A percentile compares a stretch with the other conserved stretches of the same genome.
Conservation (phyloP, 495 filamentous ascomycete genomes). For the Podospora anserina region DNA sequence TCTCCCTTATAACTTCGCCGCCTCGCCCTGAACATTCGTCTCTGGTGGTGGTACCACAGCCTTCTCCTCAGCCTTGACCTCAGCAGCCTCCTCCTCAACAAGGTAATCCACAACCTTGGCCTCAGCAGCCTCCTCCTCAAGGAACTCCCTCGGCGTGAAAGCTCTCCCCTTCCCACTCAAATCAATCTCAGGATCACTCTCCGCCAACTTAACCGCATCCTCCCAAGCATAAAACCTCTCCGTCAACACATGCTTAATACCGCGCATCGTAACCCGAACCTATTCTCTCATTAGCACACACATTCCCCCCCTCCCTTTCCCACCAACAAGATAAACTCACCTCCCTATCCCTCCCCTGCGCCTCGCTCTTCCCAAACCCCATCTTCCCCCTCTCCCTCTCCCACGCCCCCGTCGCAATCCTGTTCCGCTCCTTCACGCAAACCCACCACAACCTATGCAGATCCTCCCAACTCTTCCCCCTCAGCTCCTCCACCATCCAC, state of each 20-base stretch:
- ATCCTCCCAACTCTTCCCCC: slow-evolving; percentile 88
- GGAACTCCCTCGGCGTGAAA: slow-evolving; percentile 45
- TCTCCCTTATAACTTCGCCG: slow-evolving; percentile 24
- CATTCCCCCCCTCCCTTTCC: background rate
- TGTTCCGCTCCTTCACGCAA: slow-evolving; percentile 88
- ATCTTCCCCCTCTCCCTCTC: slow-evolving; percentile 63
- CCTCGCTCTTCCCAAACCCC: slow-evolving; percentile 66
- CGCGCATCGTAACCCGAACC: slow-evolving; percentile 68
- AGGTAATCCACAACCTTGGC: slow-evolving; percentile 2
- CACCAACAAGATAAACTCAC: slow-evolving; percentile 45
- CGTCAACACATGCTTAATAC: slow-evolving; percentile 78
- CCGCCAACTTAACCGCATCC: slow-evolving; percentile 70
- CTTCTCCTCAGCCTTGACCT: slow-evolving; percentile 1
- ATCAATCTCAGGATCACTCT: slow-evolving; percentile 63
- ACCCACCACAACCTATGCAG: slow-evolving; percentile 92
- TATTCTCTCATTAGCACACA: slow-evolving; percentile 27
- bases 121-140: slow-evolving; percentile 31
- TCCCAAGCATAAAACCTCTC: slow-evolving; percentile 90
- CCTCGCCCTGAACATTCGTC: slow-evolving; percentile 16
- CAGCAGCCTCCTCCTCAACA: slow-evolving; percentile 10
- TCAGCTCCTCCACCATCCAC: slow-evolving; percentile 87
- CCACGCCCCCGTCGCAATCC: slow-evolving; percentile 69
- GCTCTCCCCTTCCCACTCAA: slow-evolving; percentile 47
- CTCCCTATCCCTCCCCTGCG: slow-evolving; percentile 52
- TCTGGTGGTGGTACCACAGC: background rate